A percentile compares a stretch with the other conserved stretches of the same genome.
These are phyloP conservation scores for Leccinellum luteum DNA, from an alignment of 768 basidiomycete species.

Conservation along the genomic window DNA sequence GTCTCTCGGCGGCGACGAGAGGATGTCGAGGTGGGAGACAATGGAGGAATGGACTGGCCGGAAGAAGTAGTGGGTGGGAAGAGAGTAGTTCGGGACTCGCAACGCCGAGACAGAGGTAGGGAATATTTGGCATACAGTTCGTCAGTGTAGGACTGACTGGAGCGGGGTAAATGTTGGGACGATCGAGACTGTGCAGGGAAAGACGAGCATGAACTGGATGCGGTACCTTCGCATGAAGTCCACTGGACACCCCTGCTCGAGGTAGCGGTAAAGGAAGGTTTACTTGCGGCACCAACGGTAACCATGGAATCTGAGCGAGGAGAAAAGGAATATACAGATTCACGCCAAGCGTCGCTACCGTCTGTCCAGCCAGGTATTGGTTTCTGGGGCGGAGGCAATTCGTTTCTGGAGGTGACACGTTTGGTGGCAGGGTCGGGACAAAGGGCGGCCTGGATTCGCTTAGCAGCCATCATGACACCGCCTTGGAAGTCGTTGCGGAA, in stretches of 20 bases:
- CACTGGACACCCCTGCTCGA: constrained; percentile 53
- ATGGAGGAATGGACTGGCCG: constrained; percentile 35
- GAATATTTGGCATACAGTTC: constrained; percentile 57
- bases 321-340: constrained; percentile 54
- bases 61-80: constrained; percentile 34
- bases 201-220: constrained; percentile 24
- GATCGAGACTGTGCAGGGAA: constrained; percentile 23
- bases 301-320: constrained; percentile 38
- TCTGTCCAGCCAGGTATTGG: constrained; percentile 70
- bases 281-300: constrained; percentile 26
- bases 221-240: constrained; percentile 35
- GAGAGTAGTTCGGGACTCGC: constrained; percentile 46
- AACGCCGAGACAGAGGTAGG: constrained; percentile 53
- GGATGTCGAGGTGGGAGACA: constrained; percentile 35
- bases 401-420: constrained; percentile 33
- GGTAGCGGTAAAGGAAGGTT: constrained; percentile 47
- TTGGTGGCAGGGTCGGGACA: constrained; percentile 41
- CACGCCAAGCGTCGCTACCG: constrained; percentile 64
- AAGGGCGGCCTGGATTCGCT: constrained; percentile 48
- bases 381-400: constrained; percentile 36
- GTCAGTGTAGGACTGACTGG: constrained; percentile 36
- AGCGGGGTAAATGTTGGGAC: constrained; percentile 25
- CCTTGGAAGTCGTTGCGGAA: constrained; percentile 45
- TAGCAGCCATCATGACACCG: constrained; percentile 70
- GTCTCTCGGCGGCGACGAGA: constrained; percentile 46